These are phyloP conservation scores for Xylaria sp. DNA, from an alignment of 2,329 filamentous ascomycete genomes.

Conservation along the genomic window DNA sequence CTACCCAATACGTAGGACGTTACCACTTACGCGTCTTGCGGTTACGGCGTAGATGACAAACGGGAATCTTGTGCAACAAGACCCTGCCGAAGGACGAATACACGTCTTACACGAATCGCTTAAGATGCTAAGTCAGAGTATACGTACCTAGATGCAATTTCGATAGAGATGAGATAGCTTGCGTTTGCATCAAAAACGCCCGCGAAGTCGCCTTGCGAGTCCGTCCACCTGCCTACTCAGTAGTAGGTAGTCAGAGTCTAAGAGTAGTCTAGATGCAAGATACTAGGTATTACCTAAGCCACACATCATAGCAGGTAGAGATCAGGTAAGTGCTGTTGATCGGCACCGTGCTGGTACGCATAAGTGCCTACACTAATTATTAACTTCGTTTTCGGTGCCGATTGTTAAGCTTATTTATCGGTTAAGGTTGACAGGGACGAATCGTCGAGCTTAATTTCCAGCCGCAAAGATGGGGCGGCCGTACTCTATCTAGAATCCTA, in stretches of 20 bases:
- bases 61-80: background rate
- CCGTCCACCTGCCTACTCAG: background rate
- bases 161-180: background rate
- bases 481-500: slow-evolving; percentile 24
- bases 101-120: background rate
- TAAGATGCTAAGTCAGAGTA: background rate
- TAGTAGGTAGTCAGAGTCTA: background rate
- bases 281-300: background rate
- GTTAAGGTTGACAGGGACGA: slow-evolving; percentile 18
- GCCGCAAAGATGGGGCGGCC: slow-evolving; percentile 23
- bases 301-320: background rate
- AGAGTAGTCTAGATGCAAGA: background rate
- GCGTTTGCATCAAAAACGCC: background rate
- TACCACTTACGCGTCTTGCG: background rate
- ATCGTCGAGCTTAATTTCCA: slow-evolving; percentile 9
- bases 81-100: background rate
- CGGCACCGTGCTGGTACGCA: background rate
- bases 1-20: too few relatives aligned
- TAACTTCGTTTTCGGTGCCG: background rate
- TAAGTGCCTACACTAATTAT: background rate
- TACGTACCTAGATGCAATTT: background rate
- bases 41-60: slow-evolving; percentile 4
- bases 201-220: background rate
- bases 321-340: background rate
- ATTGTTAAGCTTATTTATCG: slow-evolving; percentile 35